phyloP scores from a whole-genome alignment of 106 monocot species.

The Acanthochlamys bracteata region DNA sequence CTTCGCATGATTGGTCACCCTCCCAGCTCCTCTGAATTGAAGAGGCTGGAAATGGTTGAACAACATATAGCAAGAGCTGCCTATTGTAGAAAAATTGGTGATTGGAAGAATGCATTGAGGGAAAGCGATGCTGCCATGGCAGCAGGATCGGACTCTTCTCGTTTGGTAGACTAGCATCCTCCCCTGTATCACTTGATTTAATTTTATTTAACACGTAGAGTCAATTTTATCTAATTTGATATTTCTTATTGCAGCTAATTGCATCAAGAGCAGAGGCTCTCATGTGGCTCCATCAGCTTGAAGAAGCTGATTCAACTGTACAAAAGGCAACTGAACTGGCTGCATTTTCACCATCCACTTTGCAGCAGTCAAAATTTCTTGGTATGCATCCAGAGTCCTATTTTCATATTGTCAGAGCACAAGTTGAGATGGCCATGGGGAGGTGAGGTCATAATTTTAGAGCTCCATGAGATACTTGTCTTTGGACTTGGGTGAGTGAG shows the following conservation, averaged over 20 bases:
- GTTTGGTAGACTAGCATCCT: constrained; percentile 17
- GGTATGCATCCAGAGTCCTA: constrained; percentile 56
- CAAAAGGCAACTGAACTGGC: constrained; percentile 30
- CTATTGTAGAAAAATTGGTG: constrained; percentile 35
- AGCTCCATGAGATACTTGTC: background rate
- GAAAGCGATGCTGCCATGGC: constrained; percentile 55
- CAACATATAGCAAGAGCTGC: constrained; percentile 34
- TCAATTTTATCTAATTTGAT: no score
- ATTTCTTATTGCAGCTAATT: constrained; percentile 38
- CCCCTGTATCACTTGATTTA: background rate
- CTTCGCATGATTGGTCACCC: constrained; percentile 22
- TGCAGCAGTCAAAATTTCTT: constrained; percentile 23
- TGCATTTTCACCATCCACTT: constrained; percentile 11
- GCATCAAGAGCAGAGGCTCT: constrained; percentile 76
- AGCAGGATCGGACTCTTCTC: constrained; percentile 54
- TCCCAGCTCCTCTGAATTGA: constrained; percentile 36
- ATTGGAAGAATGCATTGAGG: constrained; percentile 52
- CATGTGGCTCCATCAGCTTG: constrained; percentile 54
- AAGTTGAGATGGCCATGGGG: constrained; percentile 79
- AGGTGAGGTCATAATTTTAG: constrained; percentile 37
- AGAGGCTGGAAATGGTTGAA: constrained; percentile 50
- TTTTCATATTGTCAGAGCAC: constrained; percentile 45
- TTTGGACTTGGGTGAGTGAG: constrained; percentile 1
- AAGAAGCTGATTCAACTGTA: constrained; percentile 61
- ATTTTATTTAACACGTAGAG: background rate